Percentiles rank a stretch among this genome's conserved stretches.
These are phyloP conservation scores for Pilaira anomala DNA, from an alignment of 192 early-diverging fungal species.

Conservation along the genomic window DNA sequence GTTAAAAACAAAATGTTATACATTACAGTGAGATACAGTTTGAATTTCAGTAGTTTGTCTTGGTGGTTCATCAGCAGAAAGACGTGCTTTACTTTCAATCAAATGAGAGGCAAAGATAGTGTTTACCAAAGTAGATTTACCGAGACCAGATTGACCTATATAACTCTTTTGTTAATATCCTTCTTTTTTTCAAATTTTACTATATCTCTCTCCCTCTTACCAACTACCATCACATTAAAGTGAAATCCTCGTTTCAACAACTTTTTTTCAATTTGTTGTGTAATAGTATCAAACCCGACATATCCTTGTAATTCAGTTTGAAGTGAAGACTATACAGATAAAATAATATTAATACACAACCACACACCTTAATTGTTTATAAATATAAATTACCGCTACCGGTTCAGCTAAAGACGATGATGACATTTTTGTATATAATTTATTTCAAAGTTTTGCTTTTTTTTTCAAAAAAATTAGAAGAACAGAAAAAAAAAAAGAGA, in stretches of 20 bases:
- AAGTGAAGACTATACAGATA: conserved; percentile 1
- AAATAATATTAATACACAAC: neutral
- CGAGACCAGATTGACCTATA: conserved; percentile 91
- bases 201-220: conserved; percentile 43
- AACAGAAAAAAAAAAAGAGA: conserved; percentile 12
- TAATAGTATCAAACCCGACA: conserved; percentile 97
- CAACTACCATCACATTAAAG: conserved; percentile 97
- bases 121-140: conserved; percentile 97
- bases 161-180: neutral
- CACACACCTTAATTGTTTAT: neutral
- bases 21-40: conserved; percentile 79
- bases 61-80: conserved; percentile 73
- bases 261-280: conserved; percentile 95
- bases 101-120: conserved; percentile 95
- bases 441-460: neutral
- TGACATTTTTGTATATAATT: conserved; percentile 10
- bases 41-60: conserved; percentile 95
- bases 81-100: conserved; percentile 86
- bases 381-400: conserved; percentile 11
- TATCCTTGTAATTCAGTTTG: conserved; percentile 76
- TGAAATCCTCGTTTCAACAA: conserved; percentile 93
- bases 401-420: conserved; percentile 16
- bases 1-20: neutral
- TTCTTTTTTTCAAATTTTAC: neutral
- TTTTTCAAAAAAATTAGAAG: neutral